These are phyloP conservation scores for Cystofilobasidium bisporidii DNA, from an alignment of 768 basidiomycete species.

Conservation along the genomic window DNA sequence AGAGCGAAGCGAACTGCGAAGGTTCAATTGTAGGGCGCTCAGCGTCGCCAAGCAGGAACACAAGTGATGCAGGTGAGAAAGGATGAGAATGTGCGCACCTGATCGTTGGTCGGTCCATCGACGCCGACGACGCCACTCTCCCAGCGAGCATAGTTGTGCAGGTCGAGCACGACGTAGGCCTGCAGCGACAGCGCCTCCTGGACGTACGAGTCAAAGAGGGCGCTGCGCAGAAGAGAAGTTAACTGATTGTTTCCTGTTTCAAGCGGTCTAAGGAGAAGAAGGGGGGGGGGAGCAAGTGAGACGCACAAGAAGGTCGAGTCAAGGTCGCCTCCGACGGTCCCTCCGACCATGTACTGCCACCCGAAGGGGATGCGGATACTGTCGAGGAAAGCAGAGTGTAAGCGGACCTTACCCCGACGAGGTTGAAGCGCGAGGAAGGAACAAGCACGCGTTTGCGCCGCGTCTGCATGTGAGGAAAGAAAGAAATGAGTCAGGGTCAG, in stretches of 20 bases:
- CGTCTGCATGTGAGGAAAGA: too few relatives aligned
- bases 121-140: conserved; percentile 55
- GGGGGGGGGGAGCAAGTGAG: too few relatives aligned
- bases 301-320: conserved; percentile 11
- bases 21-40: too few relatives aligned
- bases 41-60: too few relatives aligned
- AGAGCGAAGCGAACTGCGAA: conserved; percentile 48
- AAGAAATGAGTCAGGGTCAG: too few relatives aligned
- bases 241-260: too few relatives aligned
- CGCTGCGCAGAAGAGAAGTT: not conserved
- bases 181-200: conserved; percentile 48
- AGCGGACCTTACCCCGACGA: too few relatives aligned
- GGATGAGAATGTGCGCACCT: conserved; percentile 29
- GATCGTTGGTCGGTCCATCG: conserved; percentile 51
- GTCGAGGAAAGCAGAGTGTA: too few relatives aligned
- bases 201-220: conserved; percentile 44
- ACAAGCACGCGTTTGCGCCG: conserved; percentile 4
- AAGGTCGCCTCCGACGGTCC: conserved; percentile 5
- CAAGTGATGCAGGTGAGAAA: too few relatives aligned
- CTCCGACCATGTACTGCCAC: conserved; percentile 4
- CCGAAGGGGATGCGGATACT: conserved; percentile 18
- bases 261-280: too few relatives aligned
- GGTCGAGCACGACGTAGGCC: conserved; percentile 49
- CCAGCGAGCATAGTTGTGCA: conserved; percentile 57
- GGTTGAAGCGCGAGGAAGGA: too few relatives aligned